Base-by-base conservation (phyloP, 2,329 filamentous ascomycete species). In the Colletotrichum lentis region DNA sequence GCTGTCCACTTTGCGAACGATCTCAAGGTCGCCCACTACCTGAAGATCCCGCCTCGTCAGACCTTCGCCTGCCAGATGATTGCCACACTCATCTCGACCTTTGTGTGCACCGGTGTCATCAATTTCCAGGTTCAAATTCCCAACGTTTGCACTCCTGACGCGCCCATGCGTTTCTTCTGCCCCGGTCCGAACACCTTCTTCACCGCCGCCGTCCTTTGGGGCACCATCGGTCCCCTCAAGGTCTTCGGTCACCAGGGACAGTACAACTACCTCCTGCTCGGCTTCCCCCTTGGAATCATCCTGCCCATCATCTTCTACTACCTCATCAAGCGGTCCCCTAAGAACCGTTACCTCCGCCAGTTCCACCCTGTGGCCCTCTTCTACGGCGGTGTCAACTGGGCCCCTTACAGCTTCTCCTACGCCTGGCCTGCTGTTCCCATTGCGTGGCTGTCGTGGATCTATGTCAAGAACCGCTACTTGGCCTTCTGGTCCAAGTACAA, bases 31-130 rank as follows among this genome's bases (percentile, higher is more conserved):
- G 82, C 82, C 10, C 82, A 84, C 70, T 88, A 88, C 75, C 82
- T 86, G 77, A 88, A 88, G 78, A 87, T 89, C 20, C 86, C 87
- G 5, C 87, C 87, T 0, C 82, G 84, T 12, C 82, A 87, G 37
- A 85, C 86, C 3, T 90, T 89, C 71, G 77, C 80, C 24, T 86
- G 86, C 1, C 87, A 89, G 75, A 85, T 89, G 73, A 77, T 85
- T 11, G 85, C 86, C 41, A 89, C 85, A 2, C 77, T 88, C 22
- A 76, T 86, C 22, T 84, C 83, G 55, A 85, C 82, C 1, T 78
- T 86, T 53, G 80, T 86, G 49, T 84, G 81, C 69, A 81, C 82
- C 3, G 83, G 80, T 16, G 81, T 86, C 1, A 69, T 69, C 24
- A 81, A 82, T 69, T 83, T 82, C 73, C 83, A 85, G 73, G 80